Base-by-base conservation (phyloP, 148 eudicot genomes). In the Camellia granthamiana region DNA sequence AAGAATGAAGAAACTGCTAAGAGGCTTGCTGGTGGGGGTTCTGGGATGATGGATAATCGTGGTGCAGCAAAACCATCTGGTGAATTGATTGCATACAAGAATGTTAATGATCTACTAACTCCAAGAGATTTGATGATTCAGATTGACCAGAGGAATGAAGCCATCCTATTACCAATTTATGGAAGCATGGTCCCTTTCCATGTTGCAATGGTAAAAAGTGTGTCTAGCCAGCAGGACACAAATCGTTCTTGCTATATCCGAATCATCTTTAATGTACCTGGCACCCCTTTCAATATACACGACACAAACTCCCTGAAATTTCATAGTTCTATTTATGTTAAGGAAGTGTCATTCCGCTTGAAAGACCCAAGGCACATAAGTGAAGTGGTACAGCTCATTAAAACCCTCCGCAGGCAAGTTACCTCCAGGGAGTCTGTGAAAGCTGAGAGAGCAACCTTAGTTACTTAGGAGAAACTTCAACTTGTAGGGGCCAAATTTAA, bases 1-100 rank as follows among this genome's bases (percentile, higher is more conserved):
- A 90, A 89, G 85, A 90, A 90, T 80, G 93, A 90, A 84, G 93
- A 90, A 82, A 90, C 91, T 75, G 93, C 93, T 38, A 87, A 90
- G 13, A 74, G 93, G 55, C 93, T 90, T 76, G 93, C 91, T 9
- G 93, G 93, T 12, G 86, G 81, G 18, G 89, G 89, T 55, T 61
- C 83, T 58, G 91, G 86, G 8, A 16, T 80, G 11, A 76, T 75
- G 6, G 88, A 85, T 68, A 84, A 77, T 23, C 88, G 91, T 49
- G 76, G 88, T 9, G 63, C 69, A 42, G 49, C 79, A 15, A 84
- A 90, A 46, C 75, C 86, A 67, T 84, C 91, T 14, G n/a, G 89
- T 16, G 93, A 90, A 30, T 65, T 90, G 82, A 85, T 89, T 52
- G 93, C 93, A 2, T 90, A 89, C 84, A 90, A 90, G 86, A 90